phyloP scores from a whole-genome alignment of 495 filamentous ascomycete genomes.

The Lichenothelia convexa region DNA sequence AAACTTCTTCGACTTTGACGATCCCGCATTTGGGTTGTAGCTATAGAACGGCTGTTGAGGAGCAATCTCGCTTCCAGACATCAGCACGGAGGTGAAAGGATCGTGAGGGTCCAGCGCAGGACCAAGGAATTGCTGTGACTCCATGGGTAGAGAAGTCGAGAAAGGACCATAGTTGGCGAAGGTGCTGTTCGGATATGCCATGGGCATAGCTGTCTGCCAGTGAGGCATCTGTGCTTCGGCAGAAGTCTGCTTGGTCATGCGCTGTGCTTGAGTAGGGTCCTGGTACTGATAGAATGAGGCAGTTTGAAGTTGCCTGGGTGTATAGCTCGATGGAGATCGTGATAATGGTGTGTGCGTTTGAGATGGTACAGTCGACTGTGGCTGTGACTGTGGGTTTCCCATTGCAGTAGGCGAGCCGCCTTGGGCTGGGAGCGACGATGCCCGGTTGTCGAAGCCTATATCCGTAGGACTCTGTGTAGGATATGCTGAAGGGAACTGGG shows the following conservation, averaged over 20 bases:
- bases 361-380: no score
- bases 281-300: neutral
- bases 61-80: constrained; percentile 22
- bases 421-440: neutral
- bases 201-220: neutral
- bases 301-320: neutral
- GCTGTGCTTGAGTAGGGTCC: neutral
- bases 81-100: constrained; percentile 24
- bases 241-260: neutral
- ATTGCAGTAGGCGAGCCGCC: neutral
- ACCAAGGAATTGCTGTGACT: constrained; percentile 31
- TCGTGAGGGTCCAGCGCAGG: constrained; percentile 25
- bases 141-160: constrained; percentile 27
- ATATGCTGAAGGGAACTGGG: neutral
- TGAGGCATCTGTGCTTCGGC: neutral
- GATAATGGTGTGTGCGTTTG: no score
- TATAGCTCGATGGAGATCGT: no score
- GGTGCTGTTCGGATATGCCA: neutral
- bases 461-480: neutral
- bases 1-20: constrained; percentile 3
- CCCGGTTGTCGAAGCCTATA: neutral
- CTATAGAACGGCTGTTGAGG: constrained; percentile 21
- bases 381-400: no score
- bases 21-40: constrained; percentile 17
- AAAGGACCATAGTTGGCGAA: constrained; percentile 16